Base-by-base conservation (phyloP, 2,329 filamentous ascomycete genomes). In the Arthrobotrys iridis region DNA sequence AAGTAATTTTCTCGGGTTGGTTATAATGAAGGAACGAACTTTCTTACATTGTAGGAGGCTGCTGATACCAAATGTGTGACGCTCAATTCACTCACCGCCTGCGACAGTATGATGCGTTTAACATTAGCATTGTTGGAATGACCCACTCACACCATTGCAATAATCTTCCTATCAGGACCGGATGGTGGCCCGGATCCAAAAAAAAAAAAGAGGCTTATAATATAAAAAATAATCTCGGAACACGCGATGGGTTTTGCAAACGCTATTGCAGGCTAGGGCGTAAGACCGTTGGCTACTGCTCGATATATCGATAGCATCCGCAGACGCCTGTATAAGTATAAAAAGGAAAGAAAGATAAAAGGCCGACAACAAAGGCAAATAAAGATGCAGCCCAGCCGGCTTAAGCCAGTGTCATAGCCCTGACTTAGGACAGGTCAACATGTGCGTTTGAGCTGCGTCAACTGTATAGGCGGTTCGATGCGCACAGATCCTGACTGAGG, bases 91-190 rank as follows among this genome's bases (percentile, higher is more conserved):
- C 22, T 6, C 45, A n/a, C 28, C 46, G 35, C 45, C 26, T 52
- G 62, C 62, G 45, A 52, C 22, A 46, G 55, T 41, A 37, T 41
- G 33, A 26, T 8, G 18, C 37, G 59, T 50, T 50, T 45, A 26
- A 52, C 45, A 48, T 52, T 35, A 33, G 33, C 46, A 37, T 7
- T 11, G 50, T 55, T 55, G 48, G 48, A 66, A 45, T 55, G 62
- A 30, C 40, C 58, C 58, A 71, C 66, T 35, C 37, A 70, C 65
- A 62, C 45, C n/a, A 24, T 18, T 13, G 28, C 24, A 33, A 41
- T 37, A 41, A 26, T 37, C 46, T 70, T 50, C 48, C 67, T 72
- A 62, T 60, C 58, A 64, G 40, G 43, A 33, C 41, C 67, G 67
- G 67, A 72, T 70, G 48, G 26, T 65, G 52, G 24, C 13, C 52